Percentiles rank a stretch among this genome's conserved stretches.
Conservation (phyloP, 352 stramenopile species). For the Hyaloperonospora brassicae region DNA sequence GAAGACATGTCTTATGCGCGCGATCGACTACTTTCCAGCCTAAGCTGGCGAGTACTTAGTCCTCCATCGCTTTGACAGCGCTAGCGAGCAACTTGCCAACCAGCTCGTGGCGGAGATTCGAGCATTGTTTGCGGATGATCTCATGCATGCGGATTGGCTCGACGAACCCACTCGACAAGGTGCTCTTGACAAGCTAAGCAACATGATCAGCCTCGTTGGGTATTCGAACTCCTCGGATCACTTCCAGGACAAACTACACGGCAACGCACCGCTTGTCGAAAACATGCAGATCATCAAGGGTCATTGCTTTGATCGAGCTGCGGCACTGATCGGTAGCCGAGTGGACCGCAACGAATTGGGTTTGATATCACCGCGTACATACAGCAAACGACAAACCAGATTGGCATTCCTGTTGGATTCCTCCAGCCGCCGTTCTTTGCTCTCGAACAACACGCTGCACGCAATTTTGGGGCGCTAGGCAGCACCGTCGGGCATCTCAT, state of each 20-base stretch:
- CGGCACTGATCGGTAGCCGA: slow-evolving; percentile 28
- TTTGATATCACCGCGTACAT: slow-evolving; percentile 90
- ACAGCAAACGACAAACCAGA: slow-evolving; percentile 72
- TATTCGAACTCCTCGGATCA: slow-evolving; percentile 38
- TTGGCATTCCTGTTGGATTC: slow-evolving; percentile 94
- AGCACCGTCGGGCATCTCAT: slow-evolving; percentile 93
- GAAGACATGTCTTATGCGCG: slow-evolving; percentile 81
- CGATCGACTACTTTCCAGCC: slow-evolving; percentile 41
- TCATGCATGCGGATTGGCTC: slow-evolving; percentile 25
- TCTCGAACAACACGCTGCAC: slow-evolving; percentile 61
- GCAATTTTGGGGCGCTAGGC: slow-evolving; percentile 92
- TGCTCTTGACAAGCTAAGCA: slow-evolving; percentile 83
- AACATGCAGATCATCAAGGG: slow-evolving; percentile 46
- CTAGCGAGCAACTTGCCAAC: slow-evolving; percentile 68
- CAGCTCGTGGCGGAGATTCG: slow-evolving; percentile 85
- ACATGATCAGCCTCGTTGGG: slow-evolving; percentile 65
- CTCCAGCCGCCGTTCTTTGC: slow-evolving; percentile 93
- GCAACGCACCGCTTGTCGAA: slow-evolving; percentile 28
- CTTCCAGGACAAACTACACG: background rate
- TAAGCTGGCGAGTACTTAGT: slow-evolving; percentile 89
- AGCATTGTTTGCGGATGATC: slow-evolving; percentile 65
- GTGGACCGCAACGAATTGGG: slow-evolving; percentile 74
- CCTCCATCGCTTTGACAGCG: slow-evolving; percentile 80
- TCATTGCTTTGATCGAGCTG: slow-evolving; percentile 38
- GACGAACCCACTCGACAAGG: slow-evolving; percentile 52